These are phyloP conservation scores for Poronia punctata DNA, from an alignment of 495 filamentous ascomycete species.

Conservation along the genomic window DNA sequence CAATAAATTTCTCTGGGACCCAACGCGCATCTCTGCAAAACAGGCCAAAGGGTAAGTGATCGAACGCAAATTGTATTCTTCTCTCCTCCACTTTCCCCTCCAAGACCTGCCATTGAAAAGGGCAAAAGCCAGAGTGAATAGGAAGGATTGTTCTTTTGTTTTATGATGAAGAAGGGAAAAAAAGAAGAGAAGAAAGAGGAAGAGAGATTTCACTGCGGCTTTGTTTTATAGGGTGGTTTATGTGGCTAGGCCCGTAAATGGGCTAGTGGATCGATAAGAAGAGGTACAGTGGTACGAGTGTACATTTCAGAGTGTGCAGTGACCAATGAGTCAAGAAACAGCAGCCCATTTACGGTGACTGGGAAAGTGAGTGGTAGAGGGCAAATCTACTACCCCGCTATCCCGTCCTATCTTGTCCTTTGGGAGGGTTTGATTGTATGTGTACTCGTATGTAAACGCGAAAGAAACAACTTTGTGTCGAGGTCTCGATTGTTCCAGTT, in stretches of 20 bases:
- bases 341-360: no score
- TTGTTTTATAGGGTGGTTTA: neutral
- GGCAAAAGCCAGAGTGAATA: conserved; percentile 73
- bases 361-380: no score
- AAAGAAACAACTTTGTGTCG: no score
- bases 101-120: conserved; percentile 50
- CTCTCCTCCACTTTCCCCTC: conserved; percentile 77
- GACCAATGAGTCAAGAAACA: no score
- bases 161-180: conserved; percentile 46
- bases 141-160: conserved; percentile 60
- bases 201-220: neutral
- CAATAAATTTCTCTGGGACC: conserved; percentile 40
- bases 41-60: conserved; percentile 46
- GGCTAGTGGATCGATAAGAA: no score
- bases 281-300: no score
- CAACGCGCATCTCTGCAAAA: conserved; percentile 28
- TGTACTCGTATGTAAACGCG: no score
- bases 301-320: no score
- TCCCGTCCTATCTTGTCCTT: no score
- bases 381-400: no score
- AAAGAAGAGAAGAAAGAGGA: conserved; percentile 17
- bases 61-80: conserved; percentile 35
- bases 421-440: no score
- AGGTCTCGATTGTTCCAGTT: no score
- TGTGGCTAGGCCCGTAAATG: neutral